Base-by-base conservation (phyloP, 371 early-diverging fungal genomes). In the Mortierella sp. region DNA sequence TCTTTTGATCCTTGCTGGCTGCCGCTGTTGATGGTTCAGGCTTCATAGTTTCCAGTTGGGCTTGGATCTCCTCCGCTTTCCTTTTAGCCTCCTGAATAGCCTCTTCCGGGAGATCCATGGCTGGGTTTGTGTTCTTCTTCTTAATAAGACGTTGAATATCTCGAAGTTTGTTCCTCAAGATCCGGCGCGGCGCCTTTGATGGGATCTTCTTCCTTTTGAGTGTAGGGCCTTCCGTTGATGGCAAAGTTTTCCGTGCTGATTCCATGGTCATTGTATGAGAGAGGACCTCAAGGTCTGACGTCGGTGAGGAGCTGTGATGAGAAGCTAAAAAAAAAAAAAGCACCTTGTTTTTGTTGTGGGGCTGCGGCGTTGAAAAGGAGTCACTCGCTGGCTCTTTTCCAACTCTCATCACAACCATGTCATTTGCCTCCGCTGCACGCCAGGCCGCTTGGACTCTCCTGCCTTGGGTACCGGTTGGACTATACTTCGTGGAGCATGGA, bases 401-500 rank as follows among this genome's bases (percentile, higher is more conserved):
- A 4, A 10, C 37, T 12, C 14, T 4, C 1, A 19, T 27, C 29
- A 14, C 24, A 14, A 25, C 44, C 24, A 64, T 64, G 64, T 51
- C 64, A 43, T 64, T 57, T 55, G 57, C 37, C 10, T 13, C 63
- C 8, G 43, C 48, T 24, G 22, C 50, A 14, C 63, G 63, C 24
- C 69, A 57, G 21, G 54, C 57, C 48, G 51, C 62, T 2, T 54
- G 58, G 54, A 28, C 44, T 14, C 34, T 57, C 40, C 40, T 80
- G 14, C 52, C 84, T 10, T 90, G 90, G 90, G 69, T 84, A 17
- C 90, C 90, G 25, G 86, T 86, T 10, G 81, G 83, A 10, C 57
- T 88, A 12, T 87, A 86, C 57, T 84, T 87, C 67, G 72, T 82
- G 9, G 88, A 88, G 48, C 86, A 90, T 67, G 85, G 85, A 13